Evolutionary conservation across 1,284 basidiomycete species (phyloP).

Genomic region (Leccinum pachyderme): DNA sequence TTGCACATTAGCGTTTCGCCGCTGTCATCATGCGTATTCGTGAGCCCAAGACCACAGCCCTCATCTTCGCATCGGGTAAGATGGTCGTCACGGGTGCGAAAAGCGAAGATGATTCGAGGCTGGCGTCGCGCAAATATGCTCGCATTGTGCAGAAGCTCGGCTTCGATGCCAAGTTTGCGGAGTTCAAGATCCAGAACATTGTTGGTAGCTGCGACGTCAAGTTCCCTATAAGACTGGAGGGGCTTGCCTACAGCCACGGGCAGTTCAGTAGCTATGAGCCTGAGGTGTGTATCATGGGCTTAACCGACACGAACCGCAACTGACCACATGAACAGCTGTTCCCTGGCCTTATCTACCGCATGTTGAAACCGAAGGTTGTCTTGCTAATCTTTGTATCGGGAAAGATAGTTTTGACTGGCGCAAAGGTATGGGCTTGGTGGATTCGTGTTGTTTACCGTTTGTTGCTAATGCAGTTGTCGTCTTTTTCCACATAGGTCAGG

Average conservation of each 20-base stretch:
- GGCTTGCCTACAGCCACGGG: conserved; percentile 96
- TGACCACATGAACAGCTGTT: conserved; percentile 65
- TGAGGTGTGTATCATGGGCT: conserved; percentile 62
- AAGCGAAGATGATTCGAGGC: conserved; percentile 95
- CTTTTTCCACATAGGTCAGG: conserved; percentile 67
- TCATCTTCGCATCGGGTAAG: conserved; percentile 99
- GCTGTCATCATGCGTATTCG: conserved; percentile 99
- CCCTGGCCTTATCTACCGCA: conserved; percentile 98
- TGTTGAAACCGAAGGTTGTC: conserved; percentile 99
- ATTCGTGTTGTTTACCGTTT: neutral
- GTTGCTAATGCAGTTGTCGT: conserved; percentile 43
- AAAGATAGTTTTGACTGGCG: conserved; percentile 98
- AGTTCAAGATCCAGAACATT: conserved; percentile 99
- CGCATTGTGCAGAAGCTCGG: conserved; percentile 99
- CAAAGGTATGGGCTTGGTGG: conserved; percentile 70
- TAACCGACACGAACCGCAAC: neutral
- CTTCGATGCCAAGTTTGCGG: conserved; percentile 98
- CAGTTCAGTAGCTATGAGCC: conserved; percentile 98
- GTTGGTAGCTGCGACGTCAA: conserved; percentile 99
- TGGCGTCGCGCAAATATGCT: conserved; percentile 98
- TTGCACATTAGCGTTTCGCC: conserved; percentile 90
- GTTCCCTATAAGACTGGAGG: conserved; percentile 98
- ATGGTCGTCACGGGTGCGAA: conserved; percentile 99
- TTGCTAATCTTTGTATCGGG: conserved; percentile 98
- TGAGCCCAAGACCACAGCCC: conserved; percentile 98